Conservation (phyloP, 75 land plant species). For the Ceratopteris richardii region DNA sequence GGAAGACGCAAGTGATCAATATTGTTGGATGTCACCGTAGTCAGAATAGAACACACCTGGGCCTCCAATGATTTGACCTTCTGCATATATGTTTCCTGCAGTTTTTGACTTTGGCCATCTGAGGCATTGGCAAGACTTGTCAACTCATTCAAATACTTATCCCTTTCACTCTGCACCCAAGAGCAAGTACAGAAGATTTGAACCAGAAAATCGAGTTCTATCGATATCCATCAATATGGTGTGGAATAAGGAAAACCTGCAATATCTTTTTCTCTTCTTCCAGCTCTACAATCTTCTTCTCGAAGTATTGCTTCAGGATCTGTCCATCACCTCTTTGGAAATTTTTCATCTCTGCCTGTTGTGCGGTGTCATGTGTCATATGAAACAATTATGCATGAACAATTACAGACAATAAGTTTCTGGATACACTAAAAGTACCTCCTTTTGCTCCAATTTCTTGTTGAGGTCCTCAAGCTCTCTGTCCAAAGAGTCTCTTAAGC, state of each 20-base stretch:
- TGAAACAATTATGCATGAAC: no score
- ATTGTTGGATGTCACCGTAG: no score
- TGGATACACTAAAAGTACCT: slow-evolving; percentile 40
- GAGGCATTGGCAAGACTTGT: slow-evolving; percentile 48
- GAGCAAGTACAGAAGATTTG: no score
- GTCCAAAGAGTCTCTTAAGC: slow-evolving; percentile 67
- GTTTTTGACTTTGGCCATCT: slow-evolving; percentile 65
- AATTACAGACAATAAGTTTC: not conserved
- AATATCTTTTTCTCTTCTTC: slow-evolving; percentile 85
- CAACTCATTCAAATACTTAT: slow-evolving; percentile 55
- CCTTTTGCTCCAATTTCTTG: slow-evolving; percentile 78
- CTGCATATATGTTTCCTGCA: slow-evolving; percentile 75
- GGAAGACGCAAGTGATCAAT: not conserved
- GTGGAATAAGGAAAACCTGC: no score
- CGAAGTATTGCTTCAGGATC: slow-evolving; percentile 89
- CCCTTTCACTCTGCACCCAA: slow-evolving; percentile 68
- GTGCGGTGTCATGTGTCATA: no score
- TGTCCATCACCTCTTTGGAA: slow-evolving; percentile 50
- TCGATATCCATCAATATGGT: no score
- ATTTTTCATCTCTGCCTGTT: slow-evolving; percentile 89
- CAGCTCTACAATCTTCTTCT: slow-evolving; percentile 81
- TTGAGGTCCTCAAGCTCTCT: slow-evolving; percentile 80
- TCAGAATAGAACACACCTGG: slow-evolving; percentile 72
- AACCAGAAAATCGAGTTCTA: no score
- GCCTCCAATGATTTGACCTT: slow-evolving; percentile 75